Conservation (phyloP, 306 rosid genomes). For the Cucurbita argyrosperma region DNA sequence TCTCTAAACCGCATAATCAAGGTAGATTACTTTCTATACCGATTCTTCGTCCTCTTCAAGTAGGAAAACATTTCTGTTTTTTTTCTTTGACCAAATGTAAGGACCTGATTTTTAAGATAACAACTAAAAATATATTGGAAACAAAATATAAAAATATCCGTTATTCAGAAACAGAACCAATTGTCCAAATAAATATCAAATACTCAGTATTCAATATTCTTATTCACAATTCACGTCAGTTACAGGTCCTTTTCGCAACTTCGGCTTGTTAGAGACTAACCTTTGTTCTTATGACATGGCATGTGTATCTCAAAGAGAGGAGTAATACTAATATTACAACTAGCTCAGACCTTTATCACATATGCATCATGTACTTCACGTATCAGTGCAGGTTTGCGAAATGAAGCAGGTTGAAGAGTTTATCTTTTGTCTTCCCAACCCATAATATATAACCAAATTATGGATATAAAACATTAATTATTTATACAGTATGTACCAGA, state of each 20-base stretch:
- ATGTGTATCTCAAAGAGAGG: not conserved
- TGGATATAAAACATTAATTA: not conserved
- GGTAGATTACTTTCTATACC: not conserved
- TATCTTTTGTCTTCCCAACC: not conserved
- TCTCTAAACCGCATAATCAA: not conserved
- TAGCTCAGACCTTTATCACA: not conserved
- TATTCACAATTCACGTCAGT: not conserved
- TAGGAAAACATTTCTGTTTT: not conserved
- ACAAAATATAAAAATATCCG: not conserved
- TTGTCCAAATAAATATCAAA: not conserved
- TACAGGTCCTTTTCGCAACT: not conserved
- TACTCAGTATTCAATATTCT: not conserved
- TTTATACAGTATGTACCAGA: conserved; percentile 8
- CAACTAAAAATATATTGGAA: not conserved
- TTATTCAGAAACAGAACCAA: not conserved
- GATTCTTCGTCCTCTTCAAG: not conserved
- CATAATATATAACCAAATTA: not conserved
- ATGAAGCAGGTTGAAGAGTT: not conserved
- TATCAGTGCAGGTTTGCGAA: not conserved
- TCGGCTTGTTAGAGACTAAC: not conserved
- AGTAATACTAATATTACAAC: not conserved
- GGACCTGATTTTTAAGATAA: not conserved
- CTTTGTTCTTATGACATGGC: not conserved
- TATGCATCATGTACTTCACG: not conserved
- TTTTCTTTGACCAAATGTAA: not conserved